Evolutionary conservation across 768 basidiomycete species (phyloP).

Genomic region (Crucibulum laeve): DNA sequence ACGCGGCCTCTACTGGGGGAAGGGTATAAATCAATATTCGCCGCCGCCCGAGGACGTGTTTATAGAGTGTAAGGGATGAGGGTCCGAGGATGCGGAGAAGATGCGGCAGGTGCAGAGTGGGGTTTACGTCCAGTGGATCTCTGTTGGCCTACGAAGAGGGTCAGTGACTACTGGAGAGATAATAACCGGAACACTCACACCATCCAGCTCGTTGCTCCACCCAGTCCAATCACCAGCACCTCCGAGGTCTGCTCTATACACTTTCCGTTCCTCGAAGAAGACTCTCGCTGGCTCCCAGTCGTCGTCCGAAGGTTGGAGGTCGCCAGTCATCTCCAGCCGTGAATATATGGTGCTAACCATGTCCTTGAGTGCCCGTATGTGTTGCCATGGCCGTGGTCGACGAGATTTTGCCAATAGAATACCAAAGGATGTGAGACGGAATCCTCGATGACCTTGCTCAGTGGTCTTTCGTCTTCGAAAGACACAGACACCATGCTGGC

Average conservation of each 20-base stretch:
- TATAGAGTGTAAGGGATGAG: conserved; percentile 73
- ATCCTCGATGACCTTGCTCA: conserved; percentile 74
- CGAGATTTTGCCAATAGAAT: conserved; percentile 63
- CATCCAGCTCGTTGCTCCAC: conserved; percentile 65
- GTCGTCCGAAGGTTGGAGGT: conserved; percentile 43
- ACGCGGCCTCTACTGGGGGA: conserved; percentile 78
- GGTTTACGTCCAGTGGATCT: conserved; percentile 31
- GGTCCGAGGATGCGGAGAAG: conserved; percentile 76
- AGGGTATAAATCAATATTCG: conserved; percentile 78
- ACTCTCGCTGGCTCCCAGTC: conserved; percentile 60
- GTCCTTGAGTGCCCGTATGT: conserved; percentile 58
- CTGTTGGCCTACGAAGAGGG: conserved; percentile 18
- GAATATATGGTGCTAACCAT: conserved; percentile 54
- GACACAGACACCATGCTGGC: conserved; percentile 66
- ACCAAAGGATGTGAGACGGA: conserved; percentile 74
- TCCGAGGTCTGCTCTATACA: conserved; percentile 43
- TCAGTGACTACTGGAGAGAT: not conserved
- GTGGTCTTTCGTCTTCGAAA: conserved; percentile 67
- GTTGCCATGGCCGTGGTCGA: conserved; percentile 73
- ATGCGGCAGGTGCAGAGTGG: conserved; percentile 71
- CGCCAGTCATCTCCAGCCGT: conserved; percentile 39
- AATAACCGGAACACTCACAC: conserved; percentile 26
- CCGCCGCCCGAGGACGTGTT: conserved; percentile 69
- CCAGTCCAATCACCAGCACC: conserved; percentile 61
- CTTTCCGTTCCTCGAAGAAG: conserved; percentile 66